Base-by-base conservation (phyloP, 192 early-diverging fungal genomes). In the Coemansia sp. region DNA sequence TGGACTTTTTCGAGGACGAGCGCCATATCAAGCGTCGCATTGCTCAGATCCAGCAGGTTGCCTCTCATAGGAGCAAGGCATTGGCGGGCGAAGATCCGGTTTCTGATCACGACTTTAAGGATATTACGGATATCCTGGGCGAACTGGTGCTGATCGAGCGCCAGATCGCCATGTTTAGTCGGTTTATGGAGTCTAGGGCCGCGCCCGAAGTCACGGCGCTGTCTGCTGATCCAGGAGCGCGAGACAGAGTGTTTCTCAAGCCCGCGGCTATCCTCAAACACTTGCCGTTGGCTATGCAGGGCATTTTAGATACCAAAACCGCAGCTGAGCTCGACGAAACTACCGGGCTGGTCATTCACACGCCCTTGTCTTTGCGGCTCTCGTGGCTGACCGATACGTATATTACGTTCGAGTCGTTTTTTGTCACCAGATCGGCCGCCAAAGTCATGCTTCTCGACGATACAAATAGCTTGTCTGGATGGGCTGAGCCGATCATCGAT, bases 61-160 rank as follows among this genome's bases (percentile, higher is more conserved):
- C 65, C 22, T 11, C 37, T 38, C 59, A 37, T 25, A 35, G 43
- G n/a, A 57, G 17, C 11, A 42, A 27, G 63, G 76, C 38, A 67
- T 73, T 20, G 68, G 39, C 59, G 10, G 65, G 73, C 42, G 69
- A 78, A 25, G 67, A 67, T 14, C 62, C 45, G 24, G 65, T 80
- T 24, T 66, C 80, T 19, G 75, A 89, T 8, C 94, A 58, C 12
- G 79, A 98, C 60, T 84, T 92, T 25, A 83, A 93, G 6, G 92
- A 94, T 41, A 69, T 98, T 15, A 92, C 95, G 46, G 69, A 74
- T n/a, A 86, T 93, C 19, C 74, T 97, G 25, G 84, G 76, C 24
- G 96, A 99, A 71, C 74, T 97, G 25, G 91, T 94, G 2, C 38
- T 92, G 42, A 92, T 98, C 17, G 88, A 88, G 64, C 93, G 94